Conservation (phyloP, 768 basidiomycete genomes). For the Heimioporus sp. region DNA sequence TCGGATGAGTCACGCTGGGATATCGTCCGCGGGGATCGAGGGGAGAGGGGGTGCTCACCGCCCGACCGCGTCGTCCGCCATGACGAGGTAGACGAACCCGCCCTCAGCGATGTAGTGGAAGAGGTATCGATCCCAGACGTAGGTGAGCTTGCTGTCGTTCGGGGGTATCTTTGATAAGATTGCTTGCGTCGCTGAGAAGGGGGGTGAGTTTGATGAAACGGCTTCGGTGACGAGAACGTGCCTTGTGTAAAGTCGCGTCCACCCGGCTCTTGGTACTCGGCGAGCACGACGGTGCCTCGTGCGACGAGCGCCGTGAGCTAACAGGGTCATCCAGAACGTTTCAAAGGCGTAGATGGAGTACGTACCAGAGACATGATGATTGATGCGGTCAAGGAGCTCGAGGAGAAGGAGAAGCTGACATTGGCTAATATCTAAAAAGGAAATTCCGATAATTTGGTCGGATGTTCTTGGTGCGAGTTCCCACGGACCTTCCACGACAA, state of each 20-base stretch:
- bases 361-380: slow-evolving; percentile 29
- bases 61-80: slow-evolving; percentile 92
- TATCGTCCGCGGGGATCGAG: background rate
- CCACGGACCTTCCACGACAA: slow-evolving; percentile 26
- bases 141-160: slow-evolving; percentile 77
- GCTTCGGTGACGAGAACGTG: slow-evolving; percentile 26
- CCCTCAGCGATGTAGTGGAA: slow-evolving; percentile 94
- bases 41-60: slow-evolving; percentile 47
- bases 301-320: slow-evolving; percentile 87
- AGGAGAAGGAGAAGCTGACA: background rate
- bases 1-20: background rate
- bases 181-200: slow-evolving; percentile 66
- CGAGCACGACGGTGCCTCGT: slow-evolving; percentile 74
- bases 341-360: background rate
- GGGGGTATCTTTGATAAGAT: slow-evolving; percentile 96
- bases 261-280: slow-evolving; percentile 73
- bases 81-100: slow-evolving; percentile 85
- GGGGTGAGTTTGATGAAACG: background rate
- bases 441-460: slow-evolving; percentile 11
- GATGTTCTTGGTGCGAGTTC: slow-evolving; percentile 9
- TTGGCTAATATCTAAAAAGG: slow-evolving; percentile 8
- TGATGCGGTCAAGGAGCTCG: background rate
- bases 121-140: slow-evolving; percentile 91
- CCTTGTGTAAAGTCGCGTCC: slow-evolving; percentile 90
- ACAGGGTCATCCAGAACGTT: background rate